Evolutionary conservation across 805 yeast species (phyloP), one percentile per base, ranked within the genome.

Genomic region (Metschnikowia noctiluminum): DNA sequence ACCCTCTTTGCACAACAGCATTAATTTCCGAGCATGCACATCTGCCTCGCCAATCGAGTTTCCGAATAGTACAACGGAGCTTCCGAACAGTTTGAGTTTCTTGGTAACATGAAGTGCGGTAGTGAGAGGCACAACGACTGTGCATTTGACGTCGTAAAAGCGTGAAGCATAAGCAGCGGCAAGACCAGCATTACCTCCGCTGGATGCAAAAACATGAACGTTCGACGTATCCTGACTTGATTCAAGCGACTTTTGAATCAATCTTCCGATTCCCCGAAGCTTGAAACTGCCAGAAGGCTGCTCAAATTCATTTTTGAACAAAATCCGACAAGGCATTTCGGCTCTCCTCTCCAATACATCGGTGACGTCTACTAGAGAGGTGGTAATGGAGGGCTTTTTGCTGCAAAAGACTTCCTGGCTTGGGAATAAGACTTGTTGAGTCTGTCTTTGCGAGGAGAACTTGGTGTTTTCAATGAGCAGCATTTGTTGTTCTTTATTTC

Each of bases 231-330:
- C 59, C 9, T 31, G n/a, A 13, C 40, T 44, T 28, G 58, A 54
- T 4, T 57, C 61, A 0, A 74, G 61, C 10, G 69, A 64, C 16
- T 60, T 57, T n/a, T 62, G 57, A 32, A 80, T 70, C 38, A 77
- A 64, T 50, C 77, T 59, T 6, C 84, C 82, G 28, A 80, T 68
- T 0, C 85, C 84, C 55, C 85, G 65, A 16, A 79, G 65, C 61
- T 80, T 80, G 65, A 80, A 80, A 48, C 81, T 75, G 0, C 84
- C 84, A 11, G 81, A 71, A 6, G 84, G 84, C 55, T 80, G 84
- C 30, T 74, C 69, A 43, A 65, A 69, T 54, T 81, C 84, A 51
- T 74, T 71, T 53, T 80, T 80, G 46, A 79, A 63, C 34, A 71
- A 65, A 1, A 79, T 62, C 11, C 71, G 63, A 50, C 77, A 76